These are phyloP conservation scores for Stachybotrys chlorohalonatus DNA, from an alignment of 2,329 filamentous ascomycete genomes.

Conservation along the genomic window DNA sequence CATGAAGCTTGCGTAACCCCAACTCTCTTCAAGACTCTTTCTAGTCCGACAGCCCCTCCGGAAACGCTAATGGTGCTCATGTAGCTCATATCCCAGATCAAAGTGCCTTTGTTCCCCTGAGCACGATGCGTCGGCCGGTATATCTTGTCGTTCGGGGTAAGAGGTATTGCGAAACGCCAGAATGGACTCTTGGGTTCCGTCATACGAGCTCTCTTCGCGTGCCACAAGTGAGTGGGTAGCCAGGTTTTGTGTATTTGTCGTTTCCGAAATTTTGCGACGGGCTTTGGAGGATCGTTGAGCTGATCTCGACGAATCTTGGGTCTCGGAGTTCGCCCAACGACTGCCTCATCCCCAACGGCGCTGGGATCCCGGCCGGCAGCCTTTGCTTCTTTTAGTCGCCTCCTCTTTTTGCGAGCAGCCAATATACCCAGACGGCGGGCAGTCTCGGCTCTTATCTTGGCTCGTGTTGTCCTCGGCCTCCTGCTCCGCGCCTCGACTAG, in stretches of 20 bases:
- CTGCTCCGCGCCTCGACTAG: constrained; percentile 58
- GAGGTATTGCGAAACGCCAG: constrained; percentile 84
- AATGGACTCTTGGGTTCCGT: constrained; percentile 66
- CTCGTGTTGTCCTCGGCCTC: constrained; percentile 49
- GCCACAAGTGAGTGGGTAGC: constrained; percentile 91
- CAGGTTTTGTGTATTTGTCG: constrained; percentile 84
- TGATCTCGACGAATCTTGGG: constrained; percentile 64
- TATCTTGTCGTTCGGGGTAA: constrained; percentile 81
- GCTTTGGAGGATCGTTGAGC: constrained; percentile 48
- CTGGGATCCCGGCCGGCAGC: constrained; percentile 9
- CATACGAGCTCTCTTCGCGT: constrained; percentile 87
- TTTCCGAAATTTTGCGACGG: constrained; percentile 66
- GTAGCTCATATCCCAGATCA: constrained; percentile 93
- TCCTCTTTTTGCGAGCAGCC: constrained; percentile 43
- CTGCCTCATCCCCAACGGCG: constrained; percentile 5
- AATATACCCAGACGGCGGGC: constrained; percentile 62
- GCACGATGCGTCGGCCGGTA: constrained; percentile 83
- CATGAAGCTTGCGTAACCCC: constrained; percentile 51
- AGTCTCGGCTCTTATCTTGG: constrained; percentile 62
- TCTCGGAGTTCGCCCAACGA: constrained; percentile 25
- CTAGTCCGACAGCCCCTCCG: constrained; percentile 55
- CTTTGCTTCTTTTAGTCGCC: constrained; percentile 22
- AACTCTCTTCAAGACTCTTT: constrained; percentile 56
- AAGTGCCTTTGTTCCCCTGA: constrained; percentile 61
- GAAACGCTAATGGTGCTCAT: constrained; percentile 76